Conservation (phyloP, 208 protist genomes). For the Novymonas esmeraldas region DNA sequence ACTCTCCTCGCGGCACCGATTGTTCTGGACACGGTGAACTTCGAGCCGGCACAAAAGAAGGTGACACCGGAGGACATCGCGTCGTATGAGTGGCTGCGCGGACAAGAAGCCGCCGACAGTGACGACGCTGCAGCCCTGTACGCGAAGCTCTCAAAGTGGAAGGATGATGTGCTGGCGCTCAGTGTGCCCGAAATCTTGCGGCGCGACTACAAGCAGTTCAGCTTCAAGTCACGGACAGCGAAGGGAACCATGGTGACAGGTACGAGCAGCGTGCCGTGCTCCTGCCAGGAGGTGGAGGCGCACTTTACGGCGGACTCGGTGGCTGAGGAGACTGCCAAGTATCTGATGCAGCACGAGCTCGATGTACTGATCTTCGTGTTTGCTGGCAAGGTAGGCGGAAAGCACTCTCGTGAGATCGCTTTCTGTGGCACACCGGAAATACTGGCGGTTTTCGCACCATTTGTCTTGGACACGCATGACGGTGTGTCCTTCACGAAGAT, state of each 20-base stretch:
- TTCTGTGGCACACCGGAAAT: slow-evolving; percentile 43
- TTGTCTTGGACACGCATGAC: slow-evolving; percentile 31
- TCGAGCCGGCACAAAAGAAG: slow-evolving; percentile 75
- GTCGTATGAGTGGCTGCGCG: slow-evolving; percentile 52
- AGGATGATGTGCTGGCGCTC: slow-evolving; percentile 75
- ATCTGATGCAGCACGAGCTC: slow-evolving; percentile 44
- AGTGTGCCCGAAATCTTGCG: slow-evolving; percentile 69
- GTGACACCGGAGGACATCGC: slow-evolving; percentile 70
- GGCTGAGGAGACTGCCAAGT: slow-evolving; percentile 37
- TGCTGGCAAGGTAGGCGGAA: slow-evolving; percentile 57
- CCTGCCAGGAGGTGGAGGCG: slow-evolving; percentile 50
- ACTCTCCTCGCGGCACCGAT: slow-evolving; percentile 72
- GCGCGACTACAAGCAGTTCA: slow-evolving; percentile 85
- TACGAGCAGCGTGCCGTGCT: slow-evolving; percentile 81
- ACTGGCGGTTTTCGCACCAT: slow-evolving; percentile 48
- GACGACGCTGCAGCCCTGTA: slow-evolving; percentile 35
- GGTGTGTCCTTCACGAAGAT: slow-evolving; percentile 42
- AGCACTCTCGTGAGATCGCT: slow-evolving; percentile 58
- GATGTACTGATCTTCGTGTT: slow-evolving; percentile 68
- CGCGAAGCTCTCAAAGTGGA: slow-evolving; percentile 66
- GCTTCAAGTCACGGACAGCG: slow-evolving; percentile 30
- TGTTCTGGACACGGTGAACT: slow-evolving; percentile 85
- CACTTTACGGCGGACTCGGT: slow-evolving; percentile 35
- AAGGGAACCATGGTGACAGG: slow-evolving; percentile 38
- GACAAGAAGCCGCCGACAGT: slow-evolving; percentile 8